Evolutionary conservation across 768 basidiomycete genomes (phyloP), one percentile per base, ranked within the genome.

Genomic region (Russula lepida): DNA sequence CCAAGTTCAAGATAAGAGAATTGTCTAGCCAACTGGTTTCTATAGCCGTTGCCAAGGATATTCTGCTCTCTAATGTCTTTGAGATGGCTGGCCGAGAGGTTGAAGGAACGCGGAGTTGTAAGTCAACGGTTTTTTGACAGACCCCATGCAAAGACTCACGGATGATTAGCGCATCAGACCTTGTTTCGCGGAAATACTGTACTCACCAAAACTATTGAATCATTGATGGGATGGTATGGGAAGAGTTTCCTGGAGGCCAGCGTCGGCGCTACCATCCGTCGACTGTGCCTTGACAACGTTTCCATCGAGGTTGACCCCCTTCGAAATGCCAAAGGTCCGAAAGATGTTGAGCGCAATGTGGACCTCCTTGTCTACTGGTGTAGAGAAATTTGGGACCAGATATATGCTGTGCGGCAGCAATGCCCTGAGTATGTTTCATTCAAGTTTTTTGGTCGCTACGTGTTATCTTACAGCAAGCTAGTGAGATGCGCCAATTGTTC

Each of bases 201-300:
- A 7, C 71, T 79, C 48, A 80, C 79, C 30, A 80, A 79, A 68
- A 83, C 86, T 28, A 82, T 92, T 74, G 91, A 93, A 68, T 74
- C 84, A 6, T 85, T 84, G 67, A 90, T 95, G 83, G 77, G 78
- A n/a, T 84, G 83, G 75, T 88, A 92, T 67, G 91, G 91, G n/a
- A 83, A 77, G 68, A 75, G 76, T 1, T 93, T 92, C 69, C 78
- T 95, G 23, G 89, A 92, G 68, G 82, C 84, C 13, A 89, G 88
- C 68, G 80, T 95, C 44, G 92, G 91, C 6, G 71, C 73, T 28
- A 78, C 83, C 46, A 78, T 95, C 48, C 84, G 88, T 53, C 78
- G 80, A 43, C 75, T 95, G 53, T 88, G 83, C 70, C 71, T 78
- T 17, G 89, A 92, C 65, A 84, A 84, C 69, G 76, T 92, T 63